A percentile compares a stretch with the other conserved stretches of the same genome.
phyloP scores from a whole-genome alignment of 1,284 basidiomycete species.

The Retiboletus fuscus region DNA sequence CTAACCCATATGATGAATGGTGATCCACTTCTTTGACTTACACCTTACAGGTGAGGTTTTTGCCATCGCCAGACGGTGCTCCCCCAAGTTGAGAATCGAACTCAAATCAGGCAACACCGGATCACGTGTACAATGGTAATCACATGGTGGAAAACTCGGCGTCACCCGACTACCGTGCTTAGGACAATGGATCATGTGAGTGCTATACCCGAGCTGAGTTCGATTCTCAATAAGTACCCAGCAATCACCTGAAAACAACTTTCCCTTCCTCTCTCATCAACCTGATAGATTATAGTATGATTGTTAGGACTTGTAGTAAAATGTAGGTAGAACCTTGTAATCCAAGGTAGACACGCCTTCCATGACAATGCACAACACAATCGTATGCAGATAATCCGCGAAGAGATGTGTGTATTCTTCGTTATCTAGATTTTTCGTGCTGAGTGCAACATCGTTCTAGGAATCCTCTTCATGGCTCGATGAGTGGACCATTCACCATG shows the following conservation, averaged over 20 bases:
- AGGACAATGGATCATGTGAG: too few species aligned
- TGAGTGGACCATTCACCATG: neutral
- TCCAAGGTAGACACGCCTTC: neutral
- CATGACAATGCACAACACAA: neutral
- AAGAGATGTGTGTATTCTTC: neutral
- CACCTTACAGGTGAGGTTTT: too few species aligned
- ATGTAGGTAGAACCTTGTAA: neutral
- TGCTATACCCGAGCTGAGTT: too few species aligned
- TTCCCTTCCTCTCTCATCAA: conserved; percentile 2
- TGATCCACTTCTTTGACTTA: too few species aligned
- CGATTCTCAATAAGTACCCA: neutral
- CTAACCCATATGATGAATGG: too few species aligned
- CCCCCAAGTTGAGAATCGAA: too few species aligned
- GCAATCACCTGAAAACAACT: neutral
- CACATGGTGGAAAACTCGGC: too few species aligned
- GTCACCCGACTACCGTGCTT: too few species aligned
- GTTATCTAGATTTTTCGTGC: conserved; percentile 1
- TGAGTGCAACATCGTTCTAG: neutral
- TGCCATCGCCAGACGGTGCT: too few species aligned
- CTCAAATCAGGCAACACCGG: too few species aligned
- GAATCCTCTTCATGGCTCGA: neutral
- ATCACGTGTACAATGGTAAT: too few species aligned
- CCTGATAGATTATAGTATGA: neutral
- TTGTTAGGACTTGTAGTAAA: neutral
- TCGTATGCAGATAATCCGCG: neutral